Conservation (phyloP, 2,329 filamentous ascomycete species). For the Ambrosiella xylebori region DNA sequence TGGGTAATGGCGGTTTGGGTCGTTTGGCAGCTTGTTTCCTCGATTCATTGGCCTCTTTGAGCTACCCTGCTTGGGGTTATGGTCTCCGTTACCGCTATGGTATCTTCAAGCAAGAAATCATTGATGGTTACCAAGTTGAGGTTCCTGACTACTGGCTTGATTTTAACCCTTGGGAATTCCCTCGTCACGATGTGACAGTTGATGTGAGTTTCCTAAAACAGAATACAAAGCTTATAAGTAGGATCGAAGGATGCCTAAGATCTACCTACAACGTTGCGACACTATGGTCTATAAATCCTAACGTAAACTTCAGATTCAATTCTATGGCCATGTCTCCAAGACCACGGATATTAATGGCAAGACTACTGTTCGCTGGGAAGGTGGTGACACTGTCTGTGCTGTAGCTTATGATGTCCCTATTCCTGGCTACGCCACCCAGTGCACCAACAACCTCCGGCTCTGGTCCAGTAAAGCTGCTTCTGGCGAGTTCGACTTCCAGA, state of each 20-base stretch:
- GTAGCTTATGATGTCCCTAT: slow-evolving; percentile 88
- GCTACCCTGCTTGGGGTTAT: slow-evolving; percentile 95
- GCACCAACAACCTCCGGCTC: slow-evolving; percentile 89
- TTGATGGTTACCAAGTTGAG: slow-evolving; percentile 94
- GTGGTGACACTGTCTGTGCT: slow-evolving; percentile 79
- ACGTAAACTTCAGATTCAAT: slow-evolving; percentile 48
- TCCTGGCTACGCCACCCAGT: slow-evolving; percentile 74
- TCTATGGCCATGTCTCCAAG: slow-evolving; percentile 74
- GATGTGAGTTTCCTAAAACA: slow-evolving; percentile 37
- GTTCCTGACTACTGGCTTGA: slow-evolving; percentile 98
- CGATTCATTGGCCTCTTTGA: slow-evolving; percentile 84
- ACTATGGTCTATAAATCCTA: background rate
- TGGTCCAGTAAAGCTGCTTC: slow-evolving; percentile 97
- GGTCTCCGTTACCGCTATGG: slow-evolving; percentile 88
- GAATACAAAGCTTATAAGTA: background rate
- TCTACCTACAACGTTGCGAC: background rate
- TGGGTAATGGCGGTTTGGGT: slow-evolving; percentile 90
- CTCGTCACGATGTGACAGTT: slow-evolving; percentile 83
- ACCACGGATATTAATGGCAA: slow-evolving; percentile 61
- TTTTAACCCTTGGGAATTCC: slow-evolving; percentile 99
- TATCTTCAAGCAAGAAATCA: slow-evolving; percentile 99
- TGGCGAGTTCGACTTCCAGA: slow-evolving; percentile 97
- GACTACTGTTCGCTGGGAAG: slow-evolving; percentile 63
- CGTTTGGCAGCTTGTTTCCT: slow-evolving; percentile 92
- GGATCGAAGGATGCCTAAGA: background rate